A percentile compares a stretch with the other conserved stretches of the same genome.
Conservation (phyloP, 169 alveolate species). For the Theileria parva region DNA sequence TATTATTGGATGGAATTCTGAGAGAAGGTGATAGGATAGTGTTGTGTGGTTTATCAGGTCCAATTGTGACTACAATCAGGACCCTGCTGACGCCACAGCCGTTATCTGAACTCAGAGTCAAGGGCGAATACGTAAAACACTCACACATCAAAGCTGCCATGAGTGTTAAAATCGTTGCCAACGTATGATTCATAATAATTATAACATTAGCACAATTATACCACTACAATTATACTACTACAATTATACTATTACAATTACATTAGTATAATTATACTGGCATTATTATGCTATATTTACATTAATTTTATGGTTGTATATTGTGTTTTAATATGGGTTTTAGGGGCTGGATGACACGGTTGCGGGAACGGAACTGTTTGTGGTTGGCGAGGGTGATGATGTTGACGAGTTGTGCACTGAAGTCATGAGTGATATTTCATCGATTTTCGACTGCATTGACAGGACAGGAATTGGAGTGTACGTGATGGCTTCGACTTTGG, state of each 20-base stretch:
- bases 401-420: slow-evolving; percentile 84
- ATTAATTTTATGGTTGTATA: no score
- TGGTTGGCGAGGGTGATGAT: slow-evolving; percentile 82
- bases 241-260: slow-evolving; percentile 72
- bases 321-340: no score
- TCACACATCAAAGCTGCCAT: slow-evolving; percentile 90
- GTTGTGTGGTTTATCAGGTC: slow-evolving; percentile 95
- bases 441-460: slow-evolving; percentile 90
- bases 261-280: slow-evolving; percentile 88
- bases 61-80: slow-evolving; percentile 95
- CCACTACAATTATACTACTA: no score
- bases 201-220: slow-evolving; percentile 76
- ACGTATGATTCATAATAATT: not conserved
- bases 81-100: slow-evolving; percentile 99
- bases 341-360: slow-evolving; percentile 93
- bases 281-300: no score
- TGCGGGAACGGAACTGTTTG: slow-evolving; percentile 94
- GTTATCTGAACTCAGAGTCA: slow-evolving; percentile 97
- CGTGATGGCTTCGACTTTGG: slow-evolving; percentile 98
- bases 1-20: slow-evolving; percentile 93
- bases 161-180: slow-evolving; percentile 92
- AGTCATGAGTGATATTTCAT: slow-evolving; percentile 90
- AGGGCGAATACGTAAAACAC: slow-evolving; percentile 96
- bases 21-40: slow-evolving; percentile 95
- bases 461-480: slow-evolving; percentile 94